Percentiles rank a stretch among this genome's conserved stretches.
Evolutionary conservation across 208 protist genomes (phyloP).

Genomic region (Leishmania tropica): DNA sequence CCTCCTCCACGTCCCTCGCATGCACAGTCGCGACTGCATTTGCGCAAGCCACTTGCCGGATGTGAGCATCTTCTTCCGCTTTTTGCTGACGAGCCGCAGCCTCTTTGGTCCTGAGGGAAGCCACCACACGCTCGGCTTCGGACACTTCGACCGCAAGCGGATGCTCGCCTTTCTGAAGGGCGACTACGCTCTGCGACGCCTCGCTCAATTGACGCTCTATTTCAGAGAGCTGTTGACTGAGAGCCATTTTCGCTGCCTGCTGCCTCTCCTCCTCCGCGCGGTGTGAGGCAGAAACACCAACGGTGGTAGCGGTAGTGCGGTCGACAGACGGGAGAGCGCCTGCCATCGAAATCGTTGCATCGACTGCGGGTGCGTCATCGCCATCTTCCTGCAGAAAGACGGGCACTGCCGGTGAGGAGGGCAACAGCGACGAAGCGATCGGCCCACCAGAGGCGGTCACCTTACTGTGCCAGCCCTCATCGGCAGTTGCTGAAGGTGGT

Average conservation of each 20-base stretch:
- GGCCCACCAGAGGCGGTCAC: not conserved
- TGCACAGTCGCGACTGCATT: not conserved
- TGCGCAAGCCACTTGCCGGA: not conserved
- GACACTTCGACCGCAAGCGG: conserved; percentile 9
- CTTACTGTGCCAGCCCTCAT: not conserved
- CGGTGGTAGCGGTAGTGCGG: not conserved
- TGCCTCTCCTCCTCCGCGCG: not conserved
- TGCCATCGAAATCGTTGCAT: not conserved
- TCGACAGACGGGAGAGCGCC: not conserved
- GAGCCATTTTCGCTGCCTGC: not conserved
- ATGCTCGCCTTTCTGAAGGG: conserved; percentile 16
- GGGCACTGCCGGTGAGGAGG: not conserved
- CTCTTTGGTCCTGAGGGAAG: conserved; percentile 10
- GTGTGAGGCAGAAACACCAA: not conserved
- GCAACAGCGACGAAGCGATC: not conserved
- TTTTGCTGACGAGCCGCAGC: conserved; percentile 1
- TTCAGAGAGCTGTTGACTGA: conserved; percentile 5
- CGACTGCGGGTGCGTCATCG: not conserved
- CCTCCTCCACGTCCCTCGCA: not conserved
- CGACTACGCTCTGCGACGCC: conserved; percentile 9
- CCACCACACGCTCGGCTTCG: conserved; percentile 7
- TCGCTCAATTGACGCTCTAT: conserved; percentile 10
- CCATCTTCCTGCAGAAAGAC: conserved; percentile 12
- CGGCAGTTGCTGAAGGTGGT: not conserved
- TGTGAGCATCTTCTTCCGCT: conserved; percentile 5